Evolutionary conservation across 352 stramenopile genomes (phyloP).

Genomic region (Pilasporangium apinafurcum): DNA sequence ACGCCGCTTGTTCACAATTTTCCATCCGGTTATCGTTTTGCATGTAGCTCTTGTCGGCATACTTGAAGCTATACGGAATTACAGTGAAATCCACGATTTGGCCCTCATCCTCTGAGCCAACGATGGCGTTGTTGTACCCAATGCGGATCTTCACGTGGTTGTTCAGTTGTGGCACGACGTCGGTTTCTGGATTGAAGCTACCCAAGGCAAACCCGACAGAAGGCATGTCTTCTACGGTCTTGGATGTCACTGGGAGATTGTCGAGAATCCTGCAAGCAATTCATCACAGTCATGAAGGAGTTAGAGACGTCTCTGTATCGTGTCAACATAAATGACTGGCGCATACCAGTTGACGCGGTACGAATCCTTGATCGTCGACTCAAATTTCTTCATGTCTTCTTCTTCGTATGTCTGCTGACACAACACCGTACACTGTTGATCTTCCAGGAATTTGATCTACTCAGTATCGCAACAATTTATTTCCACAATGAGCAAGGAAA

Average conservation of each 20-base stretch:
- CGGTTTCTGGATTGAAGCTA: slow-evolving; percentile 86
- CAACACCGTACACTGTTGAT: slow-evolving; percentile 61
- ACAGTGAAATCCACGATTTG: slow-evolving; percentile 99
- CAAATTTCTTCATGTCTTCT: slow-evolving; percentile 87
- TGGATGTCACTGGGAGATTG: slow-evolving; percentile 92
- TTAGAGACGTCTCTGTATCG: background rate
- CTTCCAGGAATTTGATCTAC: slow-evolving; percentile 85
- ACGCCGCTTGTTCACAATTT: slow-evolving; percentile 60
- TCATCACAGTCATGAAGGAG: background rate
- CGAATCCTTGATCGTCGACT: slow-evolving; percentile 93
- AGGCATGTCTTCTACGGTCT: slow-evolving; percentile 56
- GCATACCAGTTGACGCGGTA: slow-evolving; percentile 96
- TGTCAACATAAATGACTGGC: slow-evolving; percentile 15
- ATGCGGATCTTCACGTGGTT: slow-evolving; percentile 99
- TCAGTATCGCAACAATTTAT: background rate
- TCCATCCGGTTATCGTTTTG: slow-evolving; percentile 68
- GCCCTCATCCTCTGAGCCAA: slow-evolving; percentile 73
- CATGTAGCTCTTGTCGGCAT: slow-evolving; percentile 74
- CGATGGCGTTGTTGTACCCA: slow-evolving; percentile 93
- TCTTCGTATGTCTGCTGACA: slow-evolving; percentile 90
- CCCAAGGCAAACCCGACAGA: slow-evolving; percentile 85
- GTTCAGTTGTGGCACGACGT: slow-evolving; percentile 91
- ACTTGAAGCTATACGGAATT: slow-evolving; percentile 95
- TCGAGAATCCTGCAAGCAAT: slow-evolving; percentile 91
- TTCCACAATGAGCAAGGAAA: background rate